Conservation (phyloP, 331 rosid species). For the Phaseolus coccineus region DNA sequence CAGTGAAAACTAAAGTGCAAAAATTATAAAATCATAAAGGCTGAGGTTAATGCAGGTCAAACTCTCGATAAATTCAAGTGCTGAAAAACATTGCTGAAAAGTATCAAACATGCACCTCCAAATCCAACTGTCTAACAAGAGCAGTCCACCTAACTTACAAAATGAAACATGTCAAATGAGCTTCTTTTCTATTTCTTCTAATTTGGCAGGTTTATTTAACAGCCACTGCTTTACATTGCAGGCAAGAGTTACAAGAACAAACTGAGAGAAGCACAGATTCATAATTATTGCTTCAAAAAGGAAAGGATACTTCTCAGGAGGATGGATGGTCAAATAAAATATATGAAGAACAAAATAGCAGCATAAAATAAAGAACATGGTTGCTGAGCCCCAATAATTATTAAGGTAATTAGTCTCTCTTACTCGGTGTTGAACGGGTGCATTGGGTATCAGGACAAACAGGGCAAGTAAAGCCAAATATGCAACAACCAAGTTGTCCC, state of each 20-base stretch:
- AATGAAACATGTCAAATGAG: constrained; percentile 40
- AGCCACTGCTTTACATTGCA: constrained; percentile 78
- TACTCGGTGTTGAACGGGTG: constrained; percentile 45
- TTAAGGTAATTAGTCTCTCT: constrained; percentile 32
- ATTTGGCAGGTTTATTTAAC: constrained; percentile 54
- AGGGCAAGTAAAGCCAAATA: constrained; percentile 69
- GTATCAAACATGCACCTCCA: constrained; percentile 29
- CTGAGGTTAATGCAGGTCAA: constrained; percentile 43
- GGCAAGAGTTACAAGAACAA: constrained; percentile 65
- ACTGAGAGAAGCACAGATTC: constrained; percentile 87
- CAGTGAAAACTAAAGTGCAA: constrained; percentile 6
- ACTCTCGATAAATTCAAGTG: constrained; percentile 13
- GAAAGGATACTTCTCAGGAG: constrained; percentile 84
- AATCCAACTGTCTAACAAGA: constrained; percentile 27
- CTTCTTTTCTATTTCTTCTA: constrained; percentile 63
- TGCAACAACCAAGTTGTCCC: constrained; percentile 69
- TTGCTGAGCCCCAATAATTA: constrained; percentile 39
- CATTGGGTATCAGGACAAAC: constrained; percentile 56
- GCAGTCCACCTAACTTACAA: constrained; percentile 5
- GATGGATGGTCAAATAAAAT: constrained; percentile 66
- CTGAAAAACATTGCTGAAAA: constrained; percentile 1
- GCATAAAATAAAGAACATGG: constrained; percentile 38
- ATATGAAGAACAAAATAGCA: constrained; percentile 68
- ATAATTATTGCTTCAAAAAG: constrained; percentile 88
- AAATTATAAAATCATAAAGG: constrained; percentile 31